These are phyloP conservation scores for Microbotryomycetes sp. DNA, from an alignment of 1,284 basidiomycete genomes.

Conservation along the genomic window DNA sequence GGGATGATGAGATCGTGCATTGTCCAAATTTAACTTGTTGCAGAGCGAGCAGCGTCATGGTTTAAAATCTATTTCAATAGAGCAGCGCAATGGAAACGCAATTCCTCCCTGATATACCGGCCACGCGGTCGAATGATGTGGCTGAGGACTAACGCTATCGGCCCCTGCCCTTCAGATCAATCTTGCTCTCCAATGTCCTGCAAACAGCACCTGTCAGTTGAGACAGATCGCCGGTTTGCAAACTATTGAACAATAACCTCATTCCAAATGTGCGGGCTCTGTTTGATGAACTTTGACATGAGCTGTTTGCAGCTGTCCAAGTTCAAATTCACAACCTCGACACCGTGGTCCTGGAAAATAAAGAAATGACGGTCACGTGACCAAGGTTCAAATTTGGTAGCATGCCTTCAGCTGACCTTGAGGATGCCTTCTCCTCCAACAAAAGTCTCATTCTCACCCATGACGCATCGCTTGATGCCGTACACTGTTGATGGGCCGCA, in stretches of 20 bases:
- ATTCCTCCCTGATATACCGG: too few species aligned
- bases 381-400: not conserved
- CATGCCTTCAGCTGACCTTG: slow-evolving; percentile 3
- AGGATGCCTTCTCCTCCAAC: slow-evolving; percentile 34
- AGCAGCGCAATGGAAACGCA: too few species aligned
- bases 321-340: slow-evolving; percentile 35
- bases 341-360: not conserved
- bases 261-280: slow-evolving; percentile 50
- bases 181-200: not conserved
- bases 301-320: slow-evolving; percentile 48
- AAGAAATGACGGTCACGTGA: not conserved
- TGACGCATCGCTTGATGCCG: slow-evolving; percentile 34
- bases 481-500: slow-evolving; percentile 22
- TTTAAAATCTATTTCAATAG: too few species aligned
- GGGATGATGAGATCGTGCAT: too few species aligned
- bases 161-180: not conserved
- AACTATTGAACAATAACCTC: slow-evolving; percentile 15
- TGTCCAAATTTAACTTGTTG: too few species aligned
- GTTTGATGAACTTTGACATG: slow-evolving; percentile 50
- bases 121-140: too few species aligned
- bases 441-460: slow-evolving; percentile 39
- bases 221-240: too few species aligned
- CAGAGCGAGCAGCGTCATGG: too few species aligned
- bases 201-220: too few species aligned
- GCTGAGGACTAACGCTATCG: not conserved